Conservation (phyloP, 164 flowering plant genomes). For the Vitis rupestris region DNA sequence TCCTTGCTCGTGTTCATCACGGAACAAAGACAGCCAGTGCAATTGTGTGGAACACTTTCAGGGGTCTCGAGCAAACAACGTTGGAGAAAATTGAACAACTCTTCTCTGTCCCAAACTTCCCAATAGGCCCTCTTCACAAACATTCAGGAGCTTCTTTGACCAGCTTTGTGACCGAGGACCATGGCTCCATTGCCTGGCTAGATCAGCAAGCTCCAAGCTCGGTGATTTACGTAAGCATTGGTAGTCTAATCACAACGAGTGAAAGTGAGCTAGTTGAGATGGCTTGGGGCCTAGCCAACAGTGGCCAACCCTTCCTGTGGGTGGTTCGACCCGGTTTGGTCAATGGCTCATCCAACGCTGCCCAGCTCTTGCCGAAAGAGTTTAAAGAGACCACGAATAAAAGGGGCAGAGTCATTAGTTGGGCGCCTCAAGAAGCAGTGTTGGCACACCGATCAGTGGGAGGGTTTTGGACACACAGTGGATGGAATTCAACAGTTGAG, state of each 20-base stretch:
- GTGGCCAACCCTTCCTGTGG: constrained; percentile 5
- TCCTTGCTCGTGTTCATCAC: constrained; percentile 1
- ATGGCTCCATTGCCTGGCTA: constrained; percentile 4
- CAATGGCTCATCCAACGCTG: not conserved
- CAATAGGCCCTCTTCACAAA: constrained; percentile 7
- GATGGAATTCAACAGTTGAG: constrained; percentile 11
- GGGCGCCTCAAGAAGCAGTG: constrained; percentile 7
- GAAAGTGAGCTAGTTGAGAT: not conserved
- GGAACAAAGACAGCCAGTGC: not conserved
- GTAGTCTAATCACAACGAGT: not conserved
- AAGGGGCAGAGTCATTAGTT: not conserved
- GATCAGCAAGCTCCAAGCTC: constrained; percentile 8
- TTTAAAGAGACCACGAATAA: not conserved
- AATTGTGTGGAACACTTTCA: constrained; percentile 1
- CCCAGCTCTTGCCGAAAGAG: not conserved
- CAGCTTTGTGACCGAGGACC: not conserved
- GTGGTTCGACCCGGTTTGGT: not conserved
- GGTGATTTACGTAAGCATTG: constrained; percentile 10
- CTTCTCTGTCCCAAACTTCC: not conserved
- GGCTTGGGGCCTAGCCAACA: constrained; percentile 2
- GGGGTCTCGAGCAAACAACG: not conserved
- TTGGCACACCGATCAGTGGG: constrained; percentile 8
- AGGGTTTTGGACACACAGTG: constrained; percentile 10
- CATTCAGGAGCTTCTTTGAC: not conserved
- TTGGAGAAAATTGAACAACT: not conserved